A percentile compares a stretch with the other conserved stretches of the same genome.
Conservation (phyloP, 2,329 filamentous ascomycete species). For the Penicillium sp. region DNA sequence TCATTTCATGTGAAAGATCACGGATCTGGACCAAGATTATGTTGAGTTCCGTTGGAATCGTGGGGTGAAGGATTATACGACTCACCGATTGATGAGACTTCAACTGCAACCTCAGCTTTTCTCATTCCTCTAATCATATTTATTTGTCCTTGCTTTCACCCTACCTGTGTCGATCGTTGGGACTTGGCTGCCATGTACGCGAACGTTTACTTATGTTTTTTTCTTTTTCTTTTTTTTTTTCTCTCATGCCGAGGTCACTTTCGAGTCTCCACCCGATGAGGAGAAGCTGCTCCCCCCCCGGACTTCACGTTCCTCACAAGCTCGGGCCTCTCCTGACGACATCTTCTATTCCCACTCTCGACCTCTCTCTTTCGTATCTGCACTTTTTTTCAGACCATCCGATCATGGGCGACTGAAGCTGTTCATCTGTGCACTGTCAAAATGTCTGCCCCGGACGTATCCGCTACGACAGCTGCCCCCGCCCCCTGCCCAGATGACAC, state of each 20-base stretch:
- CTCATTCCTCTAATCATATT: too few relatives aligned
- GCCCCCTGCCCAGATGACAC: conserved; percentile 4
- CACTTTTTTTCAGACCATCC: background rate
- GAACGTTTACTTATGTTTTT: too few relatives aligned
- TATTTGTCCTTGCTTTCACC: too few relatives aligned
- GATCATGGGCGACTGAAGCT: conserved; percentile 8
- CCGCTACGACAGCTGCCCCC: conserved; percentile 1
- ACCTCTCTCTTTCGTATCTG: background rate
- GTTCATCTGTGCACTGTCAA: conserved; percentile 5
- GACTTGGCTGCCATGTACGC: too few relatives aligned
- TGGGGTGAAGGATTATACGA: too few relatives aligned
- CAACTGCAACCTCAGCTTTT: too few relatives aligned
- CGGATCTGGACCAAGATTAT: too few relatives aligned
- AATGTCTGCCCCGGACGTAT: conserved; percentile 23
- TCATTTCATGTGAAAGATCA: too few relatives aligned
- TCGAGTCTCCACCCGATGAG: background rate
- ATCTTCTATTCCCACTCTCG: background rate
- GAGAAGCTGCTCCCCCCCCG: background rate
- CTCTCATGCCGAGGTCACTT: conserved; percentile 6
- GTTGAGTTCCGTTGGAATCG: too few relatives aligned
- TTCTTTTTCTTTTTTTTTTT: too few relatives aligned
- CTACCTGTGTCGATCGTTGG: too few relatives aligned
- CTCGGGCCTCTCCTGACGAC: conserved; percentile 4
- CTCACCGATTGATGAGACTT: too few relatives aligned
- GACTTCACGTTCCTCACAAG: background rate